A percentile compares a stretch with the other conserved stretches of the same genome.
phyloP scores from a whole-genome alignment of 495 filamentous ascomycete species.

The Amphirosellinia nigrospora region DNA sequence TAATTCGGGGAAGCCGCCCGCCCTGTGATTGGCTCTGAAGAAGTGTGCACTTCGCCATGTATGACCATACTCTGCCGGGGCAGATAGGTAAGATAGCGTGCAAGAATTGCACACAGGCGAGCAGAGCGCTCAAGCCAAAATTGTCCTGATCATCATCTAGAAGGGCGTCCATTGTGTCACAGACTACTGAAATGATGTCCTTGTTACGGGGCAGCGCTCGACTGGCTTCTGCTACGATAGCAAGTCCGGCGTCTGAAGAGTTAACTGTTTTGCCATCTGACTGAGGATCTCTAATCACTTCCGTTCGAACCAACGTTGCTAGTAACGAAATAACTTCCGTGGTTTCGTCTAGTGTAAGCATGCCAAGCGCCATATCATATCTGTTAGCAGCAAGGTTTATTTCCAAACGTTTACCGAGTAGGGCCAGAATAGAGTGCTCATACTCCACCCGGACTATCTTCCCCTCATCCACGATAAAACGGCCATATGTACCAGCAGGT shows the following conservation, averaged over 20 bases:
- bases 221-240: slow-evolving; percentile 72
- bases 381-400: slow-evolving; percentile 49
- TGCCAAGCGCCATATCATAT: slow-evolving; percentile 41
- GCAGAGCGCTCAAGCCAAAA: slow-evolving; percentile 64
- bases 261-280: slow-evolving; percentile 27
- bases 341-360: slow-evolving; percentile 43
- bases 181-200: slow-evolving; percentile 81
- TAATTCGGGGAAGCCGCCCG: slow-evolving; percentile 73
- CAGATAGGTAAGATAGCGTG: slow-evolving; percentile 70
- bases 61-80: slow-evolving; percentile 86
- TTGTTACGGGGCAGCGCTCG: slow-evolving; percentile 72
- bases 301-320: slow-evolving; percentile 49
- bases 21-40: slow-evolving; percentile 74
- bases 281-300: slow-evolving; percentile 38
- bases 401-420: slow-evolving; percentile 77
- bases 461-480: slow-evolving; percentile 68
- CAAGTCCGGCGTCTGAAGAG: slow-evolving; percentile 45
- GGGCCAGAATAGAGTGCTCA: slow-evolving; percentile 75
- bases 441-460: slow-evolving; percentile 65
- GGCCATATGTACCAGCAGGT: slow-evolving; percentile 69
- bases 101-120: slow-evolving; percentile 80
- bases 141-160: slow-evolving; percentile 62
- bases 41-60: slow-evolving; percentile 78
- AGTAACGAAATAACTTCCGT: slow-evolving; percentile 50
- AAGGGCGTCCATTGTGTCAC: slow-evolving; percentile 81